A percentile compares a stretch with the other conserved stretches of the same genome.
These are phyloP conservation scores for Heliosperma pusillum DNA, from an alignment of 148 eudicot species.

Conservation along the genomic window DNA sequence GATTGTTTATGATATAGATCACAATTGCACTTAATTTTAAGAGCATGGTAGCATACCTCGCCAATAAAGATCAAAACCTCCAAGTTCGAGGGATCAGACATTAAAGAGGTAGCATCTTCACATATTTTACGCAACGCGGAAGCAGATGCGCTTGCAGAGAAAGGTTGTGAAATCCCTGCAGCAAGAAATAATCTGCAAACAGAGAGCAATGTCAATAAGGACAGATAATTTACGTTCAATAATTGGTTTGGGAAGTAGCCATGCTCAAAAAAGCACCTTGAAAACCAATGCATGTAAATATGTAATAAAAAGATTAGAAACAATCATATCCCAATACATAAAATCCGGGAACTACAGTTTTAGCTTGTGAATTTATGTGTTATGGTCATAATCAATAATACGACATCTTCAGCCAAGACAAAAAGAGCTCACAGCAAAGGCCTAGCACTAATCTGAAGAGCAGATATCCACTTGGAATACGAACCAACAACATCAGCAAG, in stretches of 20 bases:
- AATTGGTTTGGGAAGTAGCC: background rate
- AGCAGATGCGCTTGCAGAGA: conserved; percentile 81
- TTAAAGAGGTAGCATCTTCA: conserved; percentile 69
- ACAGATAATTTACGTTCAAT: background rate
- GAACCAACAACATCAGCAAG: conserved; percentile 92
- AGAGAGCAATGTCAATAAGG: conserved; percentile 1
- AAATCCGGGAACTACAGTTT: background rate
- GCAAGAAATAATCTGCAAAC: conserved; percentile 81
- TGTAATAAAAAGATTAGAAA: too few species aligned
- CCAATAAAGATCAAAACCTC: conserved; percentile 90
- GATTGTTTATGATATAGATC: background rate
- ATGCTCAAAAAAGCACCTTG: background rate
- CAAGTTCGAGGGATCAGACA: conserved; percentile 68
- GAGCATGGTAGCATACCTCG: conserved; percentile 53
- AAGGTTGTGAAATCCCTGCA: conserved; percentile 68
- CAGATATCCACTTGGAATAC: conserved; percentile 82
- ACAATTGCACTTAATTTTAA: background rate
- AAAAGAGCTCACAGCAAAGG: conserved; percentile 65
- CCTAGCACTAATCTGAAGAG: conserved; percentile 56
- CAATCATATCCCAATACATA: conserved; percentile 10
- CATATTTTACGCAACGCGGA: conserved; percentile 84
- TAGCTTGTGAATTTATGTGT: background rate
- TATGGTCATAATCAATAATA: background rate
- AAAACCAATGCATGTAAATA: background rate
- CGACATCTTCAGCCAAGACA: conserved; percentile 10